Conservation (phyloP, 2,329 filamentous ascomycete species). For the Mycosphaerella sp. region DNA sequence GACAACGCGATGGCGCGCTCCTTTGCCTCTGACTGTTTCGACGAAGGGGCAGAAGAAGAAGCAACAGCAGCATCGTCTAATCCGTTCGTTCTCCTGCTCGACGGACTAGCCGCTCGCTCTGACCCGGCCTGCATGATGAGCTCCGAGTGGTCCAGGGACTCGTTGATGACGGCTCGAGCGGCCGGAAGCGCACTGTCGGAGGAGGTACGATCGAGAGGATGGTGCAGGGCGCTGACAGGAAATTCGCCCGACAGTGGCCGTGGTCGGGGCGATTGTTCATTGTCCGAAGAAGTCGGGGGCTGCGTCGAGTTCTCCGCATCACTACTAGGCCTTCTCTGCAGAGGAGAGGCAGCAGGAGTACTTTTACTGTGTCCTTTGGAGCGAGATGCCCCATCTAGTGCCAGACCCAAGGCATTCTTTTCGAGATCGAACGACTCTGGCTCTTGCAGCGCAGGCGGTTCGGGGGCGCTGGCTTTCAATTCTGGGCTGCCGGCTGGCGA, state of each 20-base stretch:
- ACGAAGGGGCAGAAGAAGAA: slow-evolving; percentile 49
- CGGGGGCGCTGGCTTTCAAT: slow-evolving; percentile 46
- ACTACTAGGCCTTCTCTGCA: slow-evolving; percentile 38
- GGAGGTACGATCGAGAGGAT: slow-evolving; percentile 41
- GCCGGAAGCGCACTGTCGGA: slow-evolving; percentile 51
- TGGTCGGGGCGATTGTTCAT: slow-evolving; percentile 11
- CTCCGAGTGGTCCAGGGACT: slow-evolving; percentile 29
- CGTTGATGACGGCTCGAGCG: slow-evolving; percentile 36
- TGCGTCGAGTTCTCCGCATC: slow-evolving; percentile 39
- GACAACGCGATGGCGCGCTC: slow-evolving; percentile 78
- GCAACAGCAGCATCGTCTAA: slow-evolving; percentile 40
- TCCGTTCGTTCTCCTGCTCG: slow-evolving; percentile 11
- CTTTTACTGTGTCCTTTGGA: slow-evolving; percentile 23
- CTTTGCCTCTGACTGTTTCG: slow-evolving; percentile 66
- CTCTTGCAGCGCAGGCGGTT: slow-evolving; percentile 51
- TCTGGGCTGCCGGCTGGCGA: slow-evolving; percentile 81
- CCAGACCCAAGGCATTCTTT: slow-evolving; percentile 19
- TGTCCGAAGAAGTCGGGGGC: slow-evolving; percentile 14
- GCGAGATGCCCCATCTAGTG: slow-evolving; percentile 2
- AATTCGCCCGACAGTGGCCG: slow-evolving; percentile 22
- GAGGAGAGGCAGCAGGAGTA: slow-evolving; percentile 16
- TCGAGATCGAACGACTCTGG: slow-evolving; percentile 65
- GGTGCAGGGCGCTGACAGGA: slow-evolving; percentile 1
- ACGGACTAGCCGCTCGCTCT: slow-evolving; percentile 21
- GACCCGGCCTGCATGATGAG: slow-evolving; percentile 15